These are phyloP conservation scores for Huntiella decipiens DNA, from an alignment of 2,329 filamentous ascomycete species.

Conservation along the genomic window DNA sequence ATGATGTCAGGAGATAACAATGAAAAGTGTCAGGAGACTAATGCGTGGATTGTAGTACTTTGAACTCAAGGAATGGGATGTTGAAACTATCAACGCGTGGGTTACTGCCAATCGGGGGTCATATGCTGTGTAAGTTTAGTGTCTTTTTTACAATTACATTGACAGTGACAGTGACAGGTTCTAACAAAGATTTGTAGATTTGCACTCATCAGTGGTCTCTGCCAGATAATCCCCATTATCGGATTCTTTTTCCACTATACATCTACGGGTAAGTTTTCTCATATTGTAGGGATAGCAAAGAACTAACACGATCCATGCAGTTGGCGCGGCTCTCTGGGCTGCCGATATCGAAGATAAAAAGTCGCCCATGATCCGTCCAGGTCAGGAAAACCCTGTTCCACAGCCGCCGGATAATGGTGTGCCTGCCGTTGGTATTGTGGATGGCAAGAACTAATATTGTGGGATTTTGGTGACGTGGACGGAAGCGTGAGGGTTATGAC, in stretches of 20 bases:
- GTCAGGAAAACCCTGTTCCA: no score
- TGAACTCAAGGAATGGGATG: conserved; percentile 70
- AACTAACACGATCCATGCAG: conserved; percentile 21
- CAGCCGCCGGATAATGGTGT: no score
- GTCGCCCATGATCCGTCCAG: conserved; percentile 21
- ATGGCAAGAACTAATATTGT: no score
- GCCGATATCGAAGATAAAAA: conserved; percentile 54
- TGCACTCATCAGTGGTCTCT: conserved; percentile 50
- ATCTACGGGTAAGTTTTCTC: conserved; percentile 41
- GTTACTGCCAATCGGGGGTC: conserved; percentile 50
- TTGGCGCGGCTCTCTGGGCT: conserved; percentile 88
- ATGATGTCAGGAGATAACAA: no score
- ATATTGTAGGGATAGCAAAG: background rate
- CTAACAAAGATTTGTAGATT: conserved; percentile 33
- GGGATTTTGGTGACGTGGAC: no score
- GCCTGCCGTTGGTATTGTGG: no score
- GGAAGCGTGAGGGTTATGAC: no score
- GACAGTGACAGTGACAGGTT: background rate
- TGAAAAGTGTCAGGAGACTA: background rate
- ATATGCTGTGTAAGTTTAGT: conserved; percentile 54
- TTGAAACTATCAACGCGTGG: conserved; percentile 45
- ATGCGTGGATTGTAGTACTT: conserved; percentile 47
- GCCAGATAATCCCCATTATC: conserved; percentile 69
- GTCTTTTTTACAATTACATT: background rate
- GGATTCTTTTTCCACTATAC: conserved; percentile 80